phyloP scores from a whole-genome alignment of 2,329 filamentous ascomycete species.

The Fusarium annulatum region DNA sequence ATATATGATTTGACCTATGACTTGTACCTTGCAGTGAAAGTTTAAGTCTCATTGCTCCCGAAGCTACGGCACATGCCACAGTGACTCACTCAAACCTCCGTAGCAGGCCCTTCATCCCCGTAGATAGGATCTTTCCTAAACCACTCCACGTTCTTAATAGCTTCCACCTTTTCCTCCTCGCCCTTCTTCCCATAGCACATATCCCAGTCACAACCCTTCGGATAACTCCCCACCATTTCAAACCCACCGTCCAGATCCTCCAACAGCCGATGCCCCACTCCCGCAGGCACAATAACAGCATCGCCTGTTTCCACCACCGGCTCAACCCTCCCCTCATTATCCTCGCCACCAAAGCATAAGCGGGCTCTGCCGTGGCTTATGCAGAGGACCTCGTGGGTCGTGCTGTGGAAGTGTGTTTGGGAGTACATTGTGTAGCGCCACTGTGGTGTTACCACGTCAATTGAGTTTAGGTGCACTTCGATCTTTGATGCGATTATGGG shows the following conservation, averaged over 20 bases:
- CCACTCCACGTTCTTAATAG: conserved; percentile 21
- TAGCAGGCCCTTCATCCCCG: conserved; percentile 22
- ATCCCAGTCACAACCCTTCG: conserved; percentile 68
- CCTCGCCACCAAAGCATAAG: conserved; percentile 74
- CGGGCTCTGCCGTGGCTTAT: conserved; percentile 67
- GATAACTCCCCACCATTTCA: conserved; percentile 76
- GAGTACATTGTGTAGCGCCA: conserved; percentile 78
- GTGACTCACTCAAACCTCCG: neutral
- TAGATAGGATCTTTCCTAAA: conserved; percentile 35
- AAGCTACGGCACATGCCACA: neutral
- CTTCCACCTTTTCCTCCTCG: conserved; percentile 45
- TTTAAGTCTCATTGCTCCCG: neutral
- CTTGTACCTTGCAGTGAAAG: neutral
- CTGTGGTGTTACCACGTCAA: conserved; percentile 69
- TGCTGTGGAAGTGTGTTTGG: conserved; percentile 75
- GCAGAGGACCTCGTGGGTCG: conserved; percentile 73
- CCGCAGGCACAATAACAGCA: conserved; percentile 73
- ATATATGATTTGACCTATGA: neutral
- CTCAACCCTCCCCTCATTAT: conserved; percentile 68
- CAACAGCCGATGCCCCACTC: conserved; percentile 71
- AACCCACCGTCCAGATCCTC: conserved; percentile 67
- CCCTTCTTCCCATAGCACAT: conserved; percentile 75
- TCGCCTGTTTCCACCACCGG: conserved; percentile 67
- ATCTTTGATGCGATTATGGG: conserved; percentile 59
- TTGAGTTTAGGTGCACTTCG: conserved; percentile 63